Evolutionary conservation across 305 asterid genomes (phyloP), one percentile per base, ranked within the genome.

Genomic region (Stenogyne calaminthoides): DNA sequence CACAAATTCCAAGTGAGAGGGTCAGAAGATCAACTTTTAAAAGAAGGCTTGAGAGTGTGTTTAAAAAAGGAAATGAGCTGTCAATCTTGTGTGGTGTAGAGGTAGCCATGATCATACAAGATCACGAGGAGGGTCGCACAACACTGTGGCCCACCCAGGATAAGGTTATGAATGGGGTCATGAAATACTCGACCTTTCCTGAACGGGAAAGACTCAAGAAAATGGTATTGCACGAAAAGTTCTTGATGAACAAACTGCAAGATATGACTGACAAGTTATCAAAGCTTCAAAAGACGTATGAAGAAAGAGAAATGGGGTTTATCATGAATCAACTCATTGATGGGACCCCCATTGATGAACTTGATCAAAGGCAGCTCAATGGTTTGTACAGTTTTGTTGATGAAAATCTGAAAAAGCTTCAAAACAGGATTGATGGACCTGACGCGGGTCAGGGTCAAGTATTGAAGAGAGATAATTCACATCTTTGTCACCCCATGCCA

Each of bases 101-200:
- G 55, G 54, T 78, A 42, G 73, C 46, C 32, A 63, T 84, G 32
- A 65, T 80, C 47, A 46, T 84, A 49, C 73, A 67, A 12, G 75
- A 76, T 44, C 81, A 71, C 10, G 39, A 63, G 3, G 81, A 78
- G 29, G 80, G 77, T 12, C 60, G 62, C 44, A 6, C 75, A 2
- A 74, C 76, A 10, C 40, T 71, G 56, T 83, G 87, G 87, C 84
- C 84, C 59, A 67, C 83, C 15, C 73, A 73, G n/a, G 83, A 77
- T 0, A 16, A 19, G 75, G 77, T 67, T 37, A 65, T 39, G 64
- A n/a, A 27, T 1, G 81, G 81, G 15, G 71, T 81, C 52, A 16
- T 46, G 72, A 81, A 68, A 80, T 84, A 80, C 75, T 7, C 77
- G 54, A 20, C 56, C 69, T n/a, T 70, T 46, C 79, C 81, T 0